Percentiles rank a stretch among this genome's conserved stretches.
Conservation (phyloP, 1,139 yeast genomes). For the Yamadazyma songkhlaensis region DNA sequence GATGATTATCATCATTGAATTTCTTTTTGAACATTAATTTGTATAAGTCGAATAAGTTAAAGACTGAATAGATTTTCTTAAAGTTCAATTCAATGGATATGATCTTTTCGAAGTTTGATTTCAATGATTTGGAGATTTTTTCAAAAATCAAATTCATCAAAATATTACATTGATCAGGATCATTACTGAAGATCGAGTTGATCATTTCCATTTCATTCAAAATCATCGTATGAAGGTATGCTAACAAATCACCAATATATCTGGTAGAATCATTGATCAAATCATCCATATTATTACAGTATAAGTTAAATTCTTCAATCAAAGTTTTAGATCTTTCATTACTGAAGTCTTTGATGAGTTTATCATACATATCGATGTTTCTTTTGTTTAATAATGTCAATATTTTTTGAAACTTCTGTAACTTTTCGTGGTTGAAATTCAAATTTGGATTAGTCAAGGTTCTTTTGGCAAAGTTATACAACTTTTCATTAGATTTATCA, state of each 20-base stretch:
- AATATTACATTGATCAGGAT: slow-evolving; percentile 20
- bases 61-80: slow-evolving; percentile 53
- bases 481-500: slow-evolving; percentile 50
- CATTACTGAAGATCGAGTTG: slow-evolving; percentile 36
- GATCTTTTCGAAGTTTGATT: slow-evolving; percentile 60
- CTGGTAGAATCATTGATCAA: slow-evolving; percentile 77
- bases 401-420: slow-evolving; percentile 32
- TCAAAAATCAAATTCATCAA: slow-evolving; percentile 30
- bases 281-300: slow-evolving; percentile 25
- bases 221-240: slow-evolving; percentile 84
- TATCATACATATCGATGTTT: slow-evolving; percentile 49
- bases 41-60: slow-evolving; percentile 65
- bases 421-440: slow-evolving; percentile 26
- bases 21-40: slow-evolving; percentile 63
- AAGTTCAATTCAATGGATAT: slow-evolving; percentile 64
- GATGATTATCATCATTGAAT: slow-evolving; percentile 18
- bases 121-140: slow-evolving; percentile 40
- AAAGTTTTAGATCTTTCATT: slow-evolving; percentile 56
- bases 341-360: slow-evolving; percentile 44
- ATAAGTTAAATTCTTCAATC: slow-evolving; percentile 53
- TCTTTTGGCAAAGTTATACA: slow-evolving; percentile 34
- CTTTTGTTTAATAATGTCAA: slow-evolving; percentile 29
- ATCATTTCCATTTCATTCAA: slow-evolving; percentile 85
- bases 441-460: slow-evolving; percentile 36
- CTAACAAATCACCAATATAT: slow-evolving; percentile 83